A percentile compares a stretch with the other conserved stretches of the same genome.
These are phyloP conservation scores for Zygoascus ofunaensis DNA, from an alignment of 805 yeast species.

Conservation along the genomic window DNA sequence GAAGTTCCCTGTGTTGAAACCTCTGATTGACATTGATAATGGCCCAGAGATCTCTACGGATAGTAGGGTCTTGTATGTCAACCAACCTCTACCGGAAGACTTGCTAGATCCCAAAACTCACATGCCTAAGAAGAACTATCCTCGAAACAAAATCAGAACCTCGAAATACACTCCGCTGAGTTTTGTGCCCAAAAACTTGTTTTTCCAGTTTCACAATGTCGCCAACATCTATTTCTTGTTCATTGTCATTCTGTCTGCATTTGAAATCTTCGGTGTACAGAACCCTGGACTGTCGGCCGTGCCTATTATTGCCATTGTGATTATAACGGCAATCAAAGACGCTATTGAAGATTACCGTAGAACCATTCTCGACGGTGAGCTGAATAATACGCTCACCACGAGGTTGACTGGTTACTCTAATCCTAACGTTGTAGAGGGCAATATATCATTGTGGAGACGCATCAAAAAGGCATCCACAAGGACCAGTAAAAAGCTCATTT, in stretches of 20 bases:
- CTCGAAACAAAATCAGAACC: slow-evolving; percentile 88
- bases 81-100: slow-evolving; percentile 39
- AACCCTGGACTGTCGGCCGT: slow-evolving; percentile 69
- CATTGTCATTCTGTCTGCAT: slow-evolving; percentile 54
- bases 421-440: slow-evolving; percentile 46
- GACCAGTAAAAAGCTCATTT: background rate
- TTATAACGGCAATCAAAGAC: slow-evolving; percentile 65
- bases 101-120: slow-evolving; percentile 50
- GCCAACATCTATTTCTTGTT: slow-evolving; percentile 84
- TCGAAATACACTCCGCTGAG: slow-evolving; percentile 89
- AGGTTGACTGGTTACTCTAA: slow-evolving; percentile 45
- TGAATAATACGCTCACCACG: slow-evolving; percentile 59
- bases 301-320: slow-evolving; percentile 71
- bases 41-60: slow-evolving; percentile 4
- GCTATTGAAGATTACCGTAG: slow-evolving; percentile 71
- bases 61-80: slow-evolving; percentile 39
- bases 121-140: slow-evolving; percentile 50
- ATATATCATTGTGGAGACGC: slow-evolving; percentile 55
- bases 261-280: slow-evolving; percentile 64
- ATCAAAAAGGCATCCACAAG: slow-evolving; percentile 51
- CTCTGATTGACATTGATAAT: slow-evolving; percentile 10
- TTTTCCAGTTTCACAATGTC: slow-evolving; percentile 72
- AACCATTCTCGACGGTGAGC: slow-evolving; percentile 51
- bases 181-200: slow-evolving; percentile 77
- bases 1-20: slow-evolving; percentile 15